Base-by-base conservation (phyloP, 1,284 basidiomycete genomes). In the Tylopilus orsonianus region DNA sequence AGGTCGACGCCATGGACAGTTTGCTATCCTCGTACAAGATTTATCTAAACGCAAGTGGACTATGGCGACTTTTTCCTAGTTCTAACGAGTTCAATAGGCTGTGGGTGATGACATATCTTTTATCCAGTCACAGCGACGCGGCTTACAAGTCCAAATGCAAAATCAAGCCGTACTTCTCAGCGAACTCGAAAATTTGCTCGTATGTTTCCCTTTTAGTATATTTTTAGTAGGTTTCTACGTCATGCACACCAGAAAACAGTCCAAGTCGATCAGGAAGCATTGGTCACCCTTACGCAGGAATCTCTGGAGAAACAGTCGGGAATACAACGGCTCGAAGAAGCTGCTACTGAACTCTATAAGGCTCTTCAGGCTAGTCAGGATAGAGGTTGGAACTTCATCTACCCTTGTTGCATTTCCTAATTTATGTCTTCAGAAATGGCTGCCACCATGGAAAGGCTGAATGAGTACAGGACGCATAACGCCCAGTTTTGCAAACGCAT, bases 51-150 rank as follows among this genome's bases (percentile, higher is more conserved):
- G 94, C 93, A 55, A 61, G 87, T 61, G 24, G 22, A 45, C 29
- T 22, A 44, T 7, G 14, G 40, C 24, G 14, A 32, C 33, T 19
- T 20, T 29, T 32, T 5, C 27, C 13, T 33, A 16, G 16, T 50
- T 8, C 44, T 52, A 38, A 61, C 24, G 30, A 29, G 38, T 36
- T 53, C 42, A 27, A 43, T 59, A 97, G 93, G 87, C 90, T 48
- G 94, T 96, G 38, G 82, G 81, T 45, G 94, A 99, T 48, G 97
- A 99, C 65, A 98, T 99, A 50, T 82, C 81, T 8, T 95, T 85
- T 64, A 98, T 99, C 60, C 97, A 99, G 71, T 89, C 89, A 3
- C 97, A 99, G 68, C 96, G 97, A 64, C 82, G 95, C 44, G 97
- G 97, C 59, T 73, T 99, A 29, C 97, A 99, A 71, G 94, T 99